phyloP scores from a whole-genome alignment of 257 asterid genomes.

The Solanum sejunctum region DNA sequence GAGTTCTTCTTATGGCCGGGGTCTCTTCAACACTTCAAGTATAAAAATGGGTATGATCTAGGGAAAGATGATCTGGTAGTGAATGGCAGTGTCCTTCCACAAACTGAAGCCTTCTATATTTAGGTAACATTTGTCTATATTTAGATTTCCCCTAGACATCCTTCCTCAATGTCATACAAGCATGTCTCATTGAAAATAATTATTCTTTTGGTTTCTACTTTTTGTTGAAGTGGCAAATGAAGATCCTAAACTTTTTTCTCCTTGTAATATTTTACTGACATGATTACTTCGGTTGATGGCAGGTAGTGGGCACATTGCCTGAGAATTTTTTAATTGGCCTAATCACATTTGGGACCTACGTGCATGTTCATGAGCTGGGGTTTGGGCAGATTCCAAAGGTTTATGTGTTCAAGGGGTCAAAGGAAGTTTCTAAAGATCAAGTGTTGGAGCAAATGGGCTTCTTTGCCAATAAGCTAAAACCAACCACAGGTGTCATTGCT shows the following conservation, averaged over 20 bases:
- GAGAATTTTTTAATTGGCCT: constrained; percentile 91
- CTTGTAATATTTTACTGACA: not conserved
- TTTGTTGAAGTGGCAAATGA: not conserved
- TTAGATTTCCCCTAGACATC: not conserved
- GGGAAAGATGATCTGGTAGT: not conserved
- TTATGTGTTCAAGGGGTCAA: constrained; percentile 92
- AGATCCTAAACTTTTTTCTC: not conserved
- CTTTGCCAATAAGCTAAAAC: constrained; percentile 71
- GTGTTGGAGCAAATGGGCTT: constrained; percentile 95
- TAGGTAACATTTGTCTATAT: not conserved
- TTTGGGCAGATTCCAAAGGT: constrained; percentile 86
- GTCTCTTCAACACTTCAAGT: not conserved
- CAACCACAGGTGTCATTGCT: constrained; percentile 80
- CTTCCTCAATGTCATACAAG: not conserved
- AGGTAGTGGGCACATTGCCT: constrained; percentile 84
- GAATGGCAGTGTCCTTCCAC: not conserved
- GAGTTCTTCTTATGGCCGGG: not conserved
- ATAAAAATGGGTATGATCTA: not conserved
- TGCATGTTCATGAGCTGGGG: constrained; percentile 92
- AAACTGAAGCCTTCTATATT: not conserved
- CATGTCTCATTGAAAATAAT: not conserved
- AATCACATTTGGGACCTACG: constrained; percentile 83
- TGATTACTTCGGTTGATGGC: constrained; percentile 13
- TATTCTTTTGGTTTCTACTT: not conserved
- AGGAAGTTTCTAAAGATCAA: constrained; percentile 81